Evolutionary conservation across 768 basidiomycete genomes (phyloP).

Genomic region (Auriculariales sp.): DNA sequence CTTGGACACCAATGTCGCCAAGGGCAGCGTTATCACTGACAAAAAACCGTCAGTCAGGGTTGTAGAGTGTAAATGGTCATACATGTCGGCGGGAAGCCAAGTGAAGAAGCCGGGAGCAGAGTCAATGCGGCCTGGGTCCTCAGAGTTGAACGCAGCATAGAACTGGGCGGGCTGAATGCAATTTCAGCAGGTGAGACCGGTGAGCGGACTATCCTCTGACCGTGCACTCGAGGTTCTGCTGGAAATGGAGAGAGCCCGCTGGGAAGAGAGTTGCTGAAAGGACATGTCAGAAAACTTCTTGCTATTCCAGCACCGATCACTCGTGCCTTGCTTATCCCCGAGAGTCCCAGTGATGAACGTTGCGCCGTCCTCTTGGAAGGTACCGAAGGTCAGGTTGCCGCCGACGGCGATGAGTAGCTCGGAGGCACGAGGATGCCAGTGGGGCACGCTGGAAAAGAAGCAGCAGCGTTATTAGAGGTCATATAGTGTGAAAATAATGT

Average conservation of each 20-base stretch:
- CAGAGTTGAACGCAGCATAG: slow-evolving; percentile 15
- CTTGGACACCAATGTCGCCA: slow-evolving; percentile 15
- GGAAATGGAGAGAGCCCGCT: slow-evolving; percentile 16
- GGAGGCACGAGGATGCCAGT: neutral
- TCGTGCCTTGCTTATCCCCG: neutral
- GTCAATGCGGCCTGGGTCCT: slow-evolving; percentile 14
- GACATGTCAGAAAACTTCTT: too few species aligned
- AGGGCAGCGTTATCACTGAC: slow-evolving; percentile 16
- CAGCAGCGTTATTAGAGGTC: neutral
- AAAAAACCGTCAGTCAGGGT: slow-evolving; percentile 13
- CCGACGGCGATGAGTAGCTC: neutral
- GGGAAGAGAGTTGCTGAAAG: slow-evolving; percentile 13
- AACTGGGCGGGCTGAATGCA: slow-evolving; percentile 12
- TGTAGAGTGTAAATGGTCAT: neutral
- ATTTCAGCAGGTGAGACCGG: too few species aligned
- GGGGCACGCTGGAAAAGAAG: neutral
- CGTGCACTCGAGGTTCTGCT: slow-evolving; percentile 14
- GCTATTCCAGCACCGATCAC: too few species aligned
- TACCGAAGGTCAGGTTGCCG: neutral
- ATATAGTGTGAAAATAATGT: neutral
- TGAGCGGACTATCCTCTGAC: too few species aligned
- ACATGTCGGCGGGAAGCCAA: slow-evolving; percentile 1
- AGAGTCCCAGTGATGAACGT: neutral
- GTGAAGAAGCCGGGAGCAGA: slow-evolving; percentile 15
- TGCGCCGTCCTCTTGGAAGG: neutral